Evolutionary conservation across 768 basidiomycete species (phyloP).

Genomic region (Pleurotus cornucopiae): DNA sequence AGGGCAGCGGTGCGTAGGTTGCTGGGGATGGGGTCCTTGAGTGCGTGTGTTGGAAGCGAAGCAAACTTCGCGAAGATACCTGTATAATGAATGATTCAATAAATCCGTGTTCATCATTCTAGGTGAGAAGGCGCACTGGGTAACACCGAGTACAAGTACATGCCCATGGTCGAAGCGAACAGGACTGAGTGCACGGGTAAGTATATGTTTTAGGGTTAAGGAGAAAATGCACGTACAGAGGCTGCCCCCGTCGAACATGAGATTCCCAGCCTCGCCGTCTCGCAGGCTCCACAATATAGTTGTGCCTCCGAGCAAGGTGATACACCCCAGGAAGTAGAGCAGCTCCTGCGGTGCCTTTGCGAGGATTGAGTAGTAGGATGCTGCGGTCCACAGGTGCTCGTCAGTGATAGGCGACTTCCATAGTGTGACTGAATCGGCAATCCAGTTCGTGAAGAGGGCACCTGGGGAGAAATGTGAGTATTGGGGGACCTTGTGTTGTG

Average conservation of each 20-base stretch:
- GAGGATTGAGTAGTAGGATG: conserved; percentile 77
- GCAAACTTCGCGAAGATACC: conserved; percentile 59
- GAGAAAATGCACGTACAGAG: conserved; percentile 45
- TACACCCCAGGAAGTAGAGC: conserved; percentile 51
- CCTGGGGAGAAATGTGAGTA: conserved; percentile 35
- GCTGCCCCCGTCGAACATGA: conserved; percentile 91
- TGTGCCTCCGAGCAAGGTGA: conserved; percentile 55
- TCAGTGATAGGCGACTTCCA: conserved; percentile 90
- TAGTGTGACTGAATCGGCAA: conserved; percentile 85
- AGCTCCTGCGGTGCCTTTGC: conserved; percentile 57
- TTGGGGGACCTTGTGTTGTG: neutral
- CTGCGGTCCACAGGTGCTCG: conserved; percentile 77
- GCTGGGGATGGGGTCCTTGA: conserved; percentile 58
- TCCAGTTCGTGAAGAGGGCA: conserved; percentile 85
- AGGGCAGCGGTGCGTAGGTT: conserved; percentile 60
- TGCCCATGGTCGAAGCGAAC: conserved; percentile 63
- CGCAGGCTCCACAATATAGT: conserved; percentile 77
- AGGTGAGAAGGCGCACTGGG: conserved; percentile 53
- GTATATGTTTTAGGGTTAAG: neutral
- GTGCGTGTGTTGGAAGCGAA: conserved; percentile 46
- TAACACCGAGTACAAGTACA: conserved; percentile 75
- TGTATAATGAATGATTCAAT: neutral
- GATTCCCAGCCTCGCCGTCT: conserved; percentile 74
- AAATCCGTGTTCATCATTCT: too few relatives aligned
- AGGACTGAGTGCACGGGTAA: conserved; percentile 49